Base-by-base conservation (phyloP, 2,329 filamentous ascomycete species). In the Sclerotinia minor region DNA sequence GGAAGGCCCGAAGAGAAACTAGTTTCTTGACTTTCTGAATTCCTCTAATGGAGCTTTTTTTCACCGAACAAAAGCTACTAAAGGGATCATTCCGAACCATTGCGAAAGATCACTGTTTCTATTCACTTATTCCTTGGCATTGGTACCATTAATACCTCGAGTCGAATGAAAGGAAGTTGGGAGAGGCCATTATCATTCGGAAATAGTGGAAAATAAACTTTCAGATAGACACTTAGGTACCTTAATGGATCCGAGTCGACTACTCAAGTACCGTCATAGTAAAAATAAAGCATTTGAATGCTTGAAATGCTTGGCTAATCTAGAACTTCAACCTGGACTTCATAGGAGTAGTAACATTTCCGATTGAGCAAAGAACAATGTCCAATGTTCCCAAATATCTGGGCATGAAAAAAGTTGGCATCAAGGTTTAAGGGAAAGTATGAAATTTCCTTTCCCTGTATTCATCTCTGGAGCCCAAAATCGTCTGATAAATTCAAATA, bases 91-190 rank as follows among this genome's bases (percentile, higher is more conserved):
- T 80, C 78, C 83, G 86, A 68, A 77, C 81, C 65, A 83, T 80
- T 1, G 89, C 15, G 85, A 88, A n/a, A n/a, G 73, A 83, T 87
- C 71, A 88, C 88, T 72, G 79, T 82, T 41, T 1, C 76, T 89
- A 2, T 85, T 84, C 2, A 88, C 84, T 0, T 79, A 81, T 8
- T 78, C 87, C 1, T 77, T 89, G 8, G 83, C 79, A 0, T 70
- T 87, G 3, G 74, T 87, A 2, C 78, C 89, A 15, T 76, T 85
- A n/a, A n/a, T n/a, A 6, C 83, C 82, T 0, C 81, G 81, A 69
- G 74, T 0, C 81, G 81, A 69, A 74, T 85, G 19, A 77, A 78
- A 58, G 75, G 72, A 8, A 8, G 79, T 78, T 55, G 77, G 79
- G 24, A 70, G 69, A 29, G 71, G 74, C 11, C 72, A 69, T 41